phyloP scores from a whole-genome alignment of 2,329 filamentous ascomycete species.

The Ceratocystis cubensis region DNA sequence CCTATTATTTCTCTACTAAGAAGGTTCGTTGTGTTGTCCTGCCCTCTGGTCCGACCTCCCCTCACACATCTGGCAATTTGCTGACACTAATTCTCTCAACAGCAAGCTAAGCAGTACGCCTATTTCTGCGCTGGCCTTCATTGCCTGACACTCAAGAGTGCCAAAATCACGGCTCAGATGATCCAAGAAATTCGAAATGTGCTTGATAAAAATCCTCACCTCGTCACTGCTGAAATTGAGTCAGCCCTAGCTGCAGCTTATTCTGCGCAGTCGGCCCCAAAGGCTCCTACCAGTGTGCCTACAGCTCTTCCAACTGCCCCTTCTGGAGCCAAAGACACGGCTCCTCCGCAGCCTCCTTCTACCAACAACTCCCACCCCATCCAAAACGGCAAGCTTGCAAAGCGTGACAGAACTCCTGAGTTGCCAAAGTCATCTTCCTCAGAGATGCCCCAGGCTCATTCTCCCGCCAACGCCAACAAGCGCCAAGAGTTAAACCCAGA shows the following conservation, averaged over 20 bases:
- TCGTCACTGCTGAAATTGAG: background rate
- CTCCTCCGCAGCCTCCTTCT: background rate
- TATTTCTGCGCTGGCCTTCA: slow-evolving; percentile 37
- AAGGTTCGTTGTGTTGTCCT: slow-evolving; percentile 30
- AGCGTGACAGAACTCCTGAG: background rate
- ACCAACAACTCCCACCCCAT: background rate
- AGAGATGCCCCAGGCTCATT: background rate
- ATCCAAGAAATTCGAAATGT: background rate
- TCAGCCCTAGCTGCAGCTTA: background rate
- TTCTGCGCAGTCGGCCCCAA: background rate
- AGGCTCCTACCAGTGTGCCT: background rate
- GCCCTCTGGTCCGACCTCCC: background rate
- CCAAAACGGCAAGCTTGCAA: background rate
- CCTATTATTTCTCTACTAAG: slow-evolving; percentile 34
- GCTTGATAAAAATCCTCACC: background rate
- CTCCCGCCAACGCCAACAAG: background rate
- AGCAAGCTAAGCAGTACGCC: slow-evolving; percentile 41
- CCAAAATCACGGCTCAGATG: background rate
- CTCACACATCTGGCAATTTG: background rate
- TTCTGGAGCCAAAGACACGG: background rate
- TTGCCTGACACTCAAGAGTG: slow-evolving; percentile 6
- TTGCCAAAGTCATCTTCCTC: background rate
- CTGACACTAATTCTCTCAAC: background rate
- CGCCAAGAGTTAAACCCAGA: background rate
- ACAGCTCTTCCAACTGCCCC: too few species aligned